Base-by-base conservation (phyloP, 306 rosid genomes). In the Spatholobus suberectus region DNA sequence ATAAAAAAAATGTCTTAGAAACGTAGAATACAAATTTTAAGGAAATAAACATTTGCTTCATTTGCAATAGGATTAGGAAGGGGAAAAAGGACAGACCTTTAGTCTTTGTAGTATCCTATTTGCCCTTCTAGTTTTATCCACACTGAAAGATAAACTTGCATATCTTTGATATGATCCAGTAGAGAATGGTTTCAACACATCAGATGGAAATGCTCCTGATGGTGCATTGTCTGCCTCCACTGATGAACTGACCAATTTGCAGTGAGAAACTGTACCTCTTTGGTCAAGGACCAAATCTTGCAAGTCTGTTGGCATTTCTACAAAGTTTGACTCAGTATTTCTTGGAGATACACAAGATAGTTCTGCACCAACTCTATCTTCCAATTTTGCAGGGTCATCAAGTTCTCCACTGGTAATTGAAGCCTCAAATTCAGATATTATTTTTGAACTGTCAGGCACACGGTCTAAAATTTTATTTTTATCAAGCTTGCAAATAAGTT, bases 31-130 rank as follows among this genome's bases (percentile, higher is more conserved):
- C 43, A 85, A 57, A 32, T 74, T 47, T 72, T 47, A 62, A 77
- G 77, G 76, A 62, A 70, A 83, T 66, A 63, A 76, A 20, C 38
- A 79, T 46, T 73, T 24, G 58, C 68, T 82, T 67, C 35, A 62
- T 37, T 29, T 77, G 70, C 41, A 63, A 41, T 15, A 74, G 51
- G 68, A 54, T 35, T 29, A 68, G 54, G 58, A 61, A 81, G 72
- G 46, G 5, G 63, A 59, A n/a, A n/a, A n/a, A 85, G 75, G 47
- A 62, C 70, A 83, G 67, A 96, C 99, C 99, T 91, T 88, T 55
- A 94, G 82, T 66, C 90, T 89, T 85, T 93, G 92, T 61, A 96
- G 91, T 86, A 92, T 91, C 84, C 75, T 90, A 84, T 89, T 92
- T 83, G 94, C 96, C 88, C 97, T 92, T 87, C 89, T 80, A 61